These are phyloP conservation scores for Colletotrichum sp. DNA, from an alignment of 2,329 filamentous ascomycete genomes.

Conservation along the genomic window DNA sequence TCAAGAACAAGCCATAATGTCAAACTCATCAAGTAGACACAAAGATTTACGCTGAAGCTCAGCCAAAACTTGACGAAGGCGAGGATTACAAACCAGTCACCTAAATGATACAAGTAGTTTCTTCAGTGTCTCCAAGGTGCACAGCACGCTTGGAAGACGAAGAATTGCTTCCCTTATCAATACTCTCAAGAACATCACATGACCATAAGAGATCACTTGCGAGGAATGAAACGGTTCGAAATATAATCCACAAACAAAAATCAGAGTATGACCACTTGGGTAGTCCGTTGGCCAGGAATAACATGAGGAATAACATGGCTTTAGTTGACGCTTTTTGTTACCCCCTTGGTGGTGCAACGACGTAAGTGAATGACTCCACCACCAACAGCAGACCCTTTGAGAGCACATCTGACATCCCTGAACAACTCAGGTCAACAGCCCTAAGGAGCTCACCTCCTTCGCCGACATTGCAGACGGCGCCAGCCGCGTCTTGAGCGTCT, in stretches of 20 bases:
- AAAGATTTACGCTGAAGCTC: no score
- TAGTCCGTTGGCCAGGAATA: not conserved
- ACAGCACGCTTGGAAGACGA: no score
- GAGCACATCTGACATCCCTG: not conserved
- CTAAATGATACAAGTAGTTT: no score
- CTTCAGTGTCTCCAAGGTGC: no score
- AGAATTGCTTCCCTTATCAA: no score
- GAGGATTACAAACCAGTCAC: no score
- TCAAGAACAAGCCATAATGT: no score
- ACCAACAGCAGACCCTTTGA: not conserved
- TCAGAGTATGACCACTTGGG: not conserved
- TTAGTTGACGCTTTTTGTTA: no score
- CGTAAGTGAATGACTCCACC: not conserved
- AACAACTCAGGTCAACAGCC: not conserved
- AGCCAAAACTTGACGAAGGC: no score
- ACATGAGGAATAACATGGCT: no score
- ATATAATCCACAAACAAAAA: accelerated
- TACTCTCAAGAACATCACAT: not conserved
- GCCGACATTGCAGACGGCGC: constrained; percentile 10
- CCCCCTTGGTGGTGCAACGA: not conserved
- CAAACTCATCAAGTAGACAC: no score
- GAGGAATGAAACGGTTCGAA: accelerated
- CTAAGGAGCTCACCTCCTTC: constrained; percentile 1
- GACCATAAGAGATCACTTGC: not conserved
- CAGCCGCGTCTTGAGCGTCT: not conserved